Evolutionary conservation across 2,329 filamentous ascomycete species (phyloP), one percentile per base, ranked within the genome.

Genomic region (Trichoderma sp.): DNA sequence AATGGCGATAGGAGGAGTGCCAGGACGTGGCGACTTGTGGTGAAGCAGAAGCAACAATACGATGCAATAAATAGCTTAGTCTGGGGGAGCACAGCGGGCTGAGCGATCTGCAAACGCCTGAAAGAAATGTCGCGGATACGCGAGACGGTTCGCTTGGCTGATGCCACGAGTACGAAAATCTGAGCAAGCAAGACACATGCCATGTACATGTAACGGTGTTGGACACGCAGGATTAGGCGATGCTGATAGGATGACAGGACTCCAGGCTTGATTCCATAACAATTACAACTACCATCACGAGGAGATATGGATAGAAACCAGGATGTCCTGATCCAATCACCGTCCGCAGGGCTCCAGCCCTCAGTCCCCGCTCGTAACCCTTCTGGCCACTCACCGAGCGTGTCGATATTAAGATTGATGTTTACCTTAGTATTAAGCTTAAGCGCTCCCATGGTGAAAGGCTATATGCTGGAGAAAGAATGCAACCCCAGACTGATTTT

Each of bases 341-440:
- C 24, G 21, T 56, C 50, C 11, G n/a, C 21, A 45, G 53, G 56
- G 21, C 33, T 31, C 41, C n/a, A 53, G 6, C 38, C 38, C 27
- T 53, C 41, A 6, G 5, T 9, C n/a, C 29, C 21, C 41, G n/a
- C 69, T 38, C 12, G 16, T 27, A 14, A 14, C 4, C 14, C 27
- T n/a, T 29, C 38, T 27, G 9, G n/a, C 59, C 60, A 38, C 60
- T 21, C n/a, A 63, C 41, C 16, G 41, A 64, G 29, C 27, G 11
- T 21, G 16, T 45, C 14, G 9, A 7, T 24, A 56, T 38, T 21
- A 75, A 71, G 31, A 56, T 64, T 68, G 38, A 53, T 18, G 16
- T 71, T 59, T 75, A 71, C 41, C 66, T 75, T 65, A 24, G 6
- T 27, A 45, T 75, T 75, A 71, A 71, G 45, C 74, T 75, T 65